Percentiles rank a stretch among this genome's conserved stretches.
Conservation (phyloP, 306 rosid genomes). For the Pyrus bretschneideri region DNA sequence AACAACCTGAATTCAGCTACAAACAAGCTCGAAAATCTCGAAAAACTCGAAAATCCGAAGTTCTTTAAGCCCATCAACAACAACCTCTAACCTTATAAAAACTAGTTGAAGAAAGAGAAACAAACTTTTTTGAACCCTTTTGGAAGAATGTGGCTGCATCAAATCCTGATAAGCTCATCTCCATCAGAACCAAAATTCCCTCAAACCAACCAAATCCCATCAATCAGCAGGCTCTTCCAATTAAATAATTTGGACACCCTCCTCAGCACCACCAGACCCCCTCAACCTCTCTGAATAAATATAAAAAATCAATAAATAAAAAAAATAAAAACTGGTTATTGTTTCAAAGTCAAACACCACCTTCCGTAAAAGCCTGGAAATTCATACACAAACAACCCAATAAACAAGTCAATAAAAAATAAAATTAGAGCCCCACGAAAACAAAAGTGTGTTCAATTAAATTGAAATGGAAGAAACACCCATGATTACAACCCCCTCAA, state of each 20-base stretch:
- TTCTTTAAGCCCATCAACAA: slow-evolving; percentile 39
- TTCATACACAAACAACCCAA: slow-evolving; percentile 27
- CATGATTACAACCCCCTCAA: slow-evolving; percentile 24
- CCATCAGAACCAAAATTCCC: slow-evolving; percentile 33
- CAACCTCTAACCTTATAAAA: slow-evolving; percentile 5
- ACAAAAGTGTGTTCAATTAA: background rate
- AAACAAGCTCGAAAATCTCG: slow-evolving; percentile 4
- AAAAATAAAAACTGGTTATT: slow-evolving; percentile 15
- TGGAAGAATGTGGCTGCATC: slow-evolving; percentile 26
- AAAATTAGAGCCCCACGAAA: background rate
- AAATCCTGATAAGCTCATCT: slow-evolving; percentile 26
- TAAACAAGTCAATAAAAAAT: slow-evolving; percentile 19
- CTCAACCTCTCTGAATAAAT: slow-evolving; percentile 2
- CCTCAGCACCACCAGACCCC: slow-evolving; percentile 28
- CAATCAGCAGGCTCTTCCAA: slow-evolving; percentile 19
- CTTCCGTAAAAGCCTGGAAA: slow-evolving; percentile 69
- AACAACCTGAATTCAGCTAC: slow-evolving; percentile 10
- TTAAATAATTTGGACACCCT: background rate
- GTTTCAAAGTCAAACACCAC: slow-evolving; percentile 61
- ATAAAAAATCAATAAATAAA: too few species aligned
- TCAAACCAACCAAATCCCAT: slow-evolving; percentile 33
- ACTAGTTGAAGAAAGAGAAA: slow-evolving; percentile 7
- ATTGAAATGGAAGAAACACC: slow-evolving; percentile 19
- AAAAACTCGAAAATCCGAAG: slow-evolving; percentile 16
- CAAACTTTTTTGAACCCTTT: slow-evolving; percentile 25